Evolutionary conservation across 2,329 filamentous ascomycete genomes (phyloP), one percentile per base, ranked within the genome.

Genomic region (Cryphonectria nitschkei): DNA sequence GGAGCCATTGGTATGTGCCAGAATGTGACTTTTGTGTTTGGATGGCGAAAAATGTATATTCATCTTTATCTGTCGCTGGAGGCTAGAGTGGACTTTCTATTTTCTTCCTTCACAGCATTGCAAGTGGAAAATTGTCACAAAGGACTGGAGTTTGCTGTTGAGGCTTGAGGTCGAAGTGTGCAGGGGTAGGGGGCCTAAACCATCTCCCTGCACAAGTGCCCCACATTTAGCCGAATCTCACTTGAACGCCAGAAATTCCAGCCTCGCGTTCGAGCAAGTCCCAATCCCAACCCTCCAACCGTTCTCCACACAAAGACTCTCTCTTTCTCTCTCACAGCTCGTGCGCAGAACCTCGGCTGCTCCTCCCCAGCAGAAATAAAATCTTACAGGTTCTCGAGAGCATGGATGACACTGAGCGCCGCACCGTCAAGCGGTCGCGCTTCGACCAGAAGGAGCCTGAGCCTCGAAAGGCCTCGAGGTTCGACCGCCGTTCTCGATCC

Each of bases 381-480:
- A 63, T 39, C 29, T 39, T 46, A 63, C 22, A 67, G 63, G 34
- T 39, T 43, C 56, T 58, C 22, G 52, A 32, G 58, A 77, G 71
- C 63, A 94, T 97, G 94, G 89, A 92, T 75, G 93, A 96, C 77
- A 87, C 91, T 74, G 92, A 95, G 76, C 88, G 90, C 79, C 89
- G 90, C 73, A 85, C 85, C 72, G 84, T 86, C 72, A 97, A 97
- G 85, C 92, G 94, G 73, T 97, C 94, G 78, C 94, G 95, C 81
- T 98, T 98, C 82, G 95, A 98, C 80, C 93, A 97, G 81, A 96
- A 90, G 63, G 93, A 95, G 79, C 90, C 93, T 7, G 93, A 96
- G 78, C 89, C 92, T 70, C 91, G 90, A 77, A 87, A 90, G 76
- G 79, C 87, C 60, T 97, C 94, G 65, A 89, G 95, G 79, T 98